A percentile compares a stretch with the other conserved stretches of the same genome.
Evolutionary conservation across 2,329 filamentous ascomycete species (phyloP).

Genomic region (Alternaria brassicae): DNA sequence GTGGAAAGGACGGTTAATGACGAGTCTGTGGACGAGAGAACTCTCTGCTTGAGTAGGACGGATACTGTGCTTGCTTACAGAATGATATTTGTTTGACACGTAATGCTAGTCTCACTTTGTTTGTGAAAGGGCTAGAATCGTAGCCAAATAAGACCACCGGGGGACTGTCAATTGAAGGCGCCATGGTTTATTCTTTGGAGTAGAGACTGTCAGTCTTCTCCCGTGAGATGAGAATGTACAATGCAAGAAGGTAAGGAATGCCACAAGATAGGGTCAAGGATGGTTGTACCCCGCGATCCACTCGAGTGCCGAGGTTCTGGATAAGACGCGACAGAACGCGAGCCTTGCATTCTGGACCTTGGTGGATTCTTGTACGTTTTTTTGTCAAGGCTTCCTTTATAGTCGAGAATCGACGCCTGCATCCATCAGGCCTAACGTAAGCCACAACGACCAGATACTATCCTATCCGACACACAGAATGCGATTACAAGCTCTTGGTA

Average conservation of each 20-base stretch:
- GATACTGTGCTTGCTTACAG: slow-evolving; percentile 22
- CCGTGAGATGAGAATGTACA: not conserved
- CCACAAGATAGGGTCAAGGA: not conserved
- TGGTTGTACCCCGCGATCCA: slow-evolving; percentile 10
- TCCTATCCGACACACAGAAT: not conserved
- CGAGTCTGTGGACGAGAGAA: not conserved
- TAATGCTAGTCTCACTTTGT: slow-evolving; percentile 49
- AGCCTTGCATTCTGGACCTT: no score
- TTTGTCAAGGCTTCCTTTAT: not conserved
- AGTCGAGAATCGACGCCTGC: not conserved
- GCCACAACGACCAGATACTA: not conserved
- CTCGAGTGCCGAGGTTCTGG: slow-evolving; percentile 2
- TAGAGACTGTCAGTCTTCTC: not conserved
- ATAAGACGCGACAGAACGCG: not conserved
- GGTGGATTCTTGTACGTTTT: not conserved
- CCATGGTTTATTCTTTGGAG: not conserved
- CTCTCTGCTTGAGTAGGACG: not conserved
- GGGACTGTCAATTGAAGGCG: slow-evolving; percentile 10
- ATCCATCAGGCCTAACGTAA: not conserved
- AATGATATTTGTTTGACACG: slow-evolving; percentile 50
- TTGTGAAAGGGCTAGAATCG: slow-evolving; percentile 46
- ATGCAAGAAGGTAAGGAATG: not conserved
- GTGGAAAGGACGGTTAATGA: not conserved
- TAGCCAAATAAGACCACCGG: slow-evolving; percentile 37
- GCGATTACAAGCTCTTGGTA: not conserved